Conservation (phyloP, 495 filamentous ascomycete genomes). For the Hyaloscypha variabilis region DNA sequence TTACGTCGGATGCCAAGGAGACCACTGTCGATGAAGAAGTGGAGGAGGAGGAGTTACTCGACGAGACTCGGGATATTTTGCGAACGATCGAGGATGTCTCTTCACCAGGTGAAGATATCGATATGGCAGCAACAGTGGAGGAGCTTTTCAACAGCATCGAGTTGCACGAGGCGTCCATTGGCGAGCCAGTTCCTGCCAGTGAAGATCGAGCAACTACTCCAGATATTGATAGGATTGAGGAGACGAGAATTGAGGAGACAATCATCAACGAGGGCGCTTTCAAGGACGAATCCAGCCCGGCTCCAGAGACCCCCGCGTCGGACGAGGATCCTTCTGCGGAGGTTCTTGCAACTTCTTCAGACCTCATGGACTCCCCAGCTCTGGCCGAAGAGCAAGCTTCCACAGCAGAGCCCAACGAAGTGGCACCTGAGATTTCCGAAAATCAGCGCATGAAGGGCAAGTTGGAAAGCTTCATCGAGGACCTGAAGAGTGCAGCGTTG, state of each 20-base stretch:
- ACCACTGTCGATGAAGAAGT: background rate
- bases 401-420: background rate
- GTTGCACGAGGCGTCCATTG: background rate
- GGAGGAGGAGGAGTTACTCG: slow-evolving; percentile 4
- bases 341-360: background rate
- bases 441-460: slow-evolving; percentile 45
- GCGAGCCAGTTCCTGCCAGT: background rate
- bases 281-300: slow-evolving; percentile 3
- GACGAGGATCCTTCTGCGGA: slow-evolving; percentile 7
- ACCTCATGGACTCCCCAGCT: background rate
- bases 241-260: slow-evolving; percentile 21
- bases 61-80: slow-evolving; percentile 14
- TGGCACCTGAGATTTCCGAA: background rate
- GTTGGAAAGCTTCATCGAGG: slow-evolving; percentile 51
- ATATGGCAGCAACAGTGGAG: background rate
- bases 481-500: slow-evolving; percentile 52
- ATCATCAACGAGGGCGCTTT: slow-evolving; percentile 9
- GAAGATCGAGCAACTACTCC: slow-evolving; percentile 9
- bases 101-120: slow-evolving; percentile 8
- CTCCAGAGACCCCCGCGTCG: background rate
- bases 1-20: background rate
- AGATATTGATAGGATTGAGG: slow-evolving; percentile 20
- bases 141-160: background rate
- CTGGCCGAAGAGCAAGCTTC: background rate
- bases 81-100: slow-evolving; percentile 8